Evolutionary conservation across 345 rosid species (phyloP), one percentile per base, ranked within the genome.

Genomic region (Anacardium occidentale): DNA sequence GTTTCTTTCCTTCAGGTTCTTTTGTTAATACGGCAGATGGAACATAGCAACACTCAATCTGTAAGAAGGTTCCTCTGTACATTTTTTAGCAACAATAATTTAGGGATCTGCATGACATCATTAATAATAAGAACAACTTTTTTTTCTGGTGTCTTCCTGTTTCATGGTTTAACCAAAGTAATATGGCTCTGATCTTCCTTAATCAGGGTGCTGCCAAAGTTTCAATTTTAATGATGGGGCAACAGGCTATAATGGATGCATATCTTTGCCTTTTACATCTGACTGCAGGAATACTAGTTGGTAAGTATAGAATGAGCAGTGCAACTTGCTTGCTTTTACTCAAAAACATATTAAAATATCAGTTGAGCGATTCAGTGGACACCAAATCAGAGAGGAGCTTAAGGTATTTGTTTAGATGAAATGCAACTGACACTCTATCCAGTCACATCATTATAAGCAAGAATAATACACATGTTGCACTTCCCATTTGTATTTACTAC

Each of bases 211-310:
- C 98, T 81, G 99, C 96, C 42, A 95, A 95, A 81, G 98, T 95
- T 75, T 92, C 99, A 10, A 88, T 95, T 69, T 74, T 95, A 68
- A 92, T 93, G 93, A 86, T 95, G 62, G 97, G 99, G 37, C 98
- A 92, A 82, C 99, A 95, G 72, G 98, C 99, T 61, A 92, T 91
- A 79, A 91, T 92, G 97, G 99, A 95, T 87, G 94, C 99, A 70
- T 95, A 92, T 83, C 88, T 95, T 64, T 95, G 99, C 89, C 96
- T 92, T 73, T 68, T 95, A 70, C 99, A 92, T 86, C 88, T 95
- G 75, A 95, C 98, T 24, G 93, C 99, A 32, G 98, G 98, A 80
- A 92, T 95, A 72, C 85, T 95, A 60, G 98, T 92, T 73, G 99
- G 99, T 91, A 85, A 77, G 87, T 78, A 61, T 26, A 42, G 26